Percentiles rank a stretch among this genome's conserved stretches.
These are phyloP conservation scores for Alopecurus myosuroides DNA, from an alignment of 176 grass and related monocot species.

Conservation along the genomic window DNA sequence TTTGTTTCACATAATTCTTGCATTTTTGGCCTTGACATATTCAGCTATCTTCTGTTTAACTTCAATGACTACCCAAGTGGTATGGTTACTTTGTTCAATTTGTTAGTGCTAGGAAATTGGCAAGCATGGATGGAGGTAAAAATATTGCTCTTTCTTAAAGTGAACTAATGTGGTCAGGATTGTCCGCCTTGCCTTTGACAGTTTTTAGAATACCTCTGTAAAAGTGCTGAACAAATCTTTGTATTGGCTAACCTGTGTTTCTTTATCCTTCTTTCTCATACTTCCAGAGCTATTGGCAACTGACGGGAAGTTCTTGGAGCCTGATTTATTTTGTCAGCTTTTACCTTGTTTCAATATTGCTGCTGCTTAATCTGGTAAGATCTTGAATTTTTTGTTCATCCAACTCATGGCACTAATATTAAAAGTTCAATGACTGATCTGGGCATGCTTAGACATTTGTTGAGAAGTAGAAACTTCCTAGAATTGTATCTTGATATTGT, in stretches of 20 bases:
- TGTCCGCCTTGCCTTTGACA: neutral
- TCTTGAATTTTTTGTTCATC: neutral
- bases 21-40: constrained; percentile 50
- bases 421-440: neutral
- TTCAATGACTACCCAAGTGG: constrained; percentile 98
- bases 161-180: neutral
- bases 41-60: constrained; percentile 96
- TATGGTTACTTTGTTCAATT: constrained; percentile 98
- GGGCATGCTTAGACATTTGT: neutral
- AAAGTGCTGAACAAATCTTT: neutral
- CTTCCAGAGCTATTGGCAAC: constrained; percentile 77
- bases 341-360: constrained; percentile 83
- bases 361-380: constrained; percentile 96
- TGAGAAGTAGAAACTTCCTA: neutral
- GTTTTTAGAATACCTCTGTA: neutral
- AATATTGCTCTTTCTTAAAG: neutral
- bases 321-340: constrained; percentile 93
- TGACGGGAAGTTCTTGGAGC: constrained; percentile 92
- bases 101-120: constrained; percentile 95
- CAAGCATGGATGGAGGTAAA: constrained; percentile 93
- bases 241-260: constrained; percentile 17
- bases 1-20: neutral
- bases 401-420: neutral
- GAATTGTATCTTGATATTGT: constrained; percentile 4
- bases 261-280: constrained; percentile 23